Base-by-base conservation (phyloP, 2,329 filamentous ascomycete species). In the Cladosporium velox region DNA sequence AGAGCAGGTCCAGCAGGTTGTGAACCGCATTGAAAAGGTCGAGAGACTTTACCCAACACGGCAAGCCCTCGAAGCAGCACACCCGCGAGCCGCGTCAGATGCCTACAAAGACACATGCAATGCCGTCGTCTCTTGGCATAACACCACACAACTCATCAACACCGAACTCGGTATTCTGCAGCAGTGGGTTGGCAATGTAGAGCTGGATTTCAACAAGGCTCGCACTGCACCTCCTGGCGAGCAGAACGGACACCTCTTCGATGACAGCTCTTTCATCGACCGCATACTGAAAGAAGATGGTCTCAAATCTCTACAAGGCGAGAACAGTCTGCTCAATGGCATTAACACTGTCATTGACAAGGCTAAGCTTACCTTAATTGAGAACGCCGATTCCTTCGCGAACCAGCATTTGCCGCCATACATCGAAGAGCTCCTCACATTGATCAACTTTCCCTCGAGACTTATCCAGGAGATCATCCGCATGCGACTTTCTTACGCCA, bases 381-480 rank as follows among this genome's bases (percentile, higher is more conserved):
- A 88, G 71, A 97, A 97, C 75, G 91, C 92, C 2, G 87, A 88
- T 68, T 88, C 89, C 1, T 99, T 98, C 76, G 88, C 90, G 49
- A 91, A 93, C 73, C 89, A 94, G 4, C 94, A 99, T 79, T 83
- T 99, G 18, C 95, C 95, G 7, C 93, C 93, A 0, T 98, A 97
- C 76, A 96, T 99, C 66, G 95, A 99, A 76, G 95, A 99, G 78
- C 85, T 99, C 54, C 87, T 98, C 57, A 97, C 92, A 0, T 84
- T 99, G 52, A 97, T 99, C 83, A 98, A 96, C 79, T 99, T 99
- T 74, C 95, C 95, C 1, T 96, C 93, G 1, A 90, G 95, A 10
- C 85, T 99, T 41, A 95, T 99, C 49, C 93, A 98, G 78, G 95
- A 98, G 76, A 96, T 99, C 74, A 97, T 97, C 76, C 91, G 91